Evolutionary conservation across 192 early-diverging fungal genomes (phyloP).

Genomic region (Coemansia sp.): DNA sequence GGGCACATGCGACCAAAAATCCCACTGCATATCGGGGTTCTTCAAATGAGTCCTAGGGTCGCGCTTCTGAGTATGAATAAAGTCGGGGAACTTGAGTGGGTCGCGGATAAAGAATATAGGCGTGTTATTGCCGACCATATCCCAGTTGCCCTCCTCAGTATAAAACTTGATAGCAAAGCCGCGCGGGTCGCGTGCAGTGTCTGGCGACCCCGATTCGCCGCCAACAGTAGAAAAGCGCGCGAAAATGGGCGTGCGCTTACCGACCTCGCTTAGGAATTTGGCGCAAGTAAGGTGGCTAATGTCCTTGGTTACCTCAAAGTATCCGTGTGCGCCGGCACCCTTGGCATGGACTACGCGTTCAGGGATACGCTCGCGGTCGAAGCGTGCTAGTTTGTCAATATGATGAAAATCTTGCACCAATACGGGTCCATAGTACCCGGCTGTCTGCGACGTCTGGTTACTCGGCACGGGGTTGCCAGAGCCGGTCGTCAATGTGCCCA

Average conservation of each 20-base stretch:
- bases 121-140: slow-evolving; percentile 86
- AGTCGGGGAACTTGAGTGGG: slow-evolving; percentile 79
- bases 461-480: slow-evolving; percentile 67
- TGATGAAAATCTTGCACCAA: slow-evolving; percentile 75
- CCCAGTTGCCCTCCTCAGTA: slow-evolving; percentile 86
- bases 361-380: slow-evolving; percentile 85
- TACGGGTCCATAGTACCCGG: slow-evolving; percentile 68
- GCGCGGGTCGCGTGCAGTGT: slow-evolving; percentile 79
- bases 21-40: slow-evolving; percentile 75
- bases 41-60: slow-evolving; percentile 76
- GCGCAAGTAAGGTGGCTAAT: slow-evolving; percentile 70
- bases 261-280: slow-evolving; percentile 68
- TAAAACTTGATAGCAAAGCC: slow-evolving; percentile 86
- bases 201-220: slow-evolving; percentile 73
- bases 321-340: slow-evolving; percentile 82
- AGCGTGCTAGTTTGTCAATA: slow-evolving; percentile 79
- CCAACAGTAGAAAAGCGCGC: slow-evolving; percentile 80
- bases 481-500: slow-evolving; percentile 54
- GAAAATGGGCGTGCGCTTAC: slow-evolving; percentile 84
- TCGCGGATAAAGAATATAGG: slow-evolving; percentile 85
- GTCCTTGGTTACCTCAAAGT: slow-evolving; percentile 79
- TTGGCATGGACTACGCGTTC: slow-evolving; percentile 89
- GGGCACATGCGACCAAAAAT: slow-evolving; percentile 75
- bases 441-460: slow-evolving; percentile 68
- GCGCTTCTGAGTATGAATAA: slow-evolving; percentile 85